Evolutionary conservation across 208 protist species (phyloP).

Genomic region (Leishmania mexicana): DNA sequence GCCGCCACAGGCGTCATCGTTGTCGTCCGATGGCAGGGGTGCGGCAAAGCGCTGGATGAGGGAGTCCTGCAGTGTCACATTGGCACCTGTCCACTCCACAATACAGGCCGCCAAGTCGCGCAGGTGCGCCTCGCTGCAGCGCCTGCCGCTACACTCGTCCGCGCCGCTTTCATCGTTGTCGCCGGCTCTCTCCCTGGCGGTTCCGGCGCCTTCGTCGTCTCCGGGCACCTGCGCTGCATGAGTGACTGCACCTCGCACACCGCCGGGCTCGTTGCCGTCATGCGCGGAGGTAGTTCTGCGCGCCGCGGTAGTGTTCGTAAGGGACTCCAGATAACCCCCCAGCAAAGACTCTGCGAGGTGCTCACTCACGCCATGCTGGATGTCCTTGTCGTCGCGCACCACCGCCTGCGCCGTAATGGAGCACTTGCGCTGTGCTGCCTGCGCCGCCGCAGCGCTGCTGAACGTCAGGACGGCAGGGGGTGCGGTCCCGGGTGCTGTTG

Average conservation of each 20-base stretch:
- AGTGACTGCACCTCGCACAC: not conserved
- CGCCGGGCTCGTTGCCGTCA: not conserved
- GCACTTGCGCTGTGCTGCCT: slow-evolving; percentile 49
- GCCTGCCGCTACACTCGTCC: slow-evolving; percentile 2
- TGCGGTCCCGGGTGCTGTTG: not conserved
- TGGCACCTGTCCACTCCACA: slow-evolving; percentile 23
- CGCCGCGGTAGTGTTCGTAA: not conserved
- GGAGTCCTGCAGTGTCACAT: slow-evolving; percentile 18
- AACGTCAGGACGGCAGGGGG: not conserved
- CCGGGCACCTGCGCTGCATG: not conserved
- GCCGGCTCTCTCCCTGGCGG: not conserved
- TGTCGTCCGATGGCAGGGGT: not conserved
- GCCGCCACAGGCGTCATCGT: not conserved
- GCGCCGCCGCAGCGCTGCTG: slow-evolving; percentile 16
- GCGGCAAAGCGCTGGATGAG: slow-evolving; percentile 26
- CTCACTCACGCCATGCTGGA: slow-evolving; percentile 41
- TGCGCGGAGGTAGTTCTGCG: not conserved
- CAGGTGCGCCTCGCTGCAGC: slow-evolving; percentile 14
- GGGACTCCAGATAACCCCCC: slow-evolving; percentile 10
- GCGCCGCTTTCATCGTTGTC: not conserved
- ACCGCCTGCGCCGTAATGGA: slow-evolving; percentile 41
- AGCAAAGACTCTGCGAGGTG: slow-evolving; percentile 9
- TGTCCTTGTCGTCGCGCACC: slow-evolving; percentile 45
- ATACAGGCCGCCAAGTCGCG: slow-evolving; percentile 16
- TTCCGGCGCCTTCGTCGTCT: not conserved